Evolutionary conservation across 768 basidiomycete genomes (phyloP), one percentile per base, ranked within the genome.

Genomic region (Phylloporus sp.): DNA sequence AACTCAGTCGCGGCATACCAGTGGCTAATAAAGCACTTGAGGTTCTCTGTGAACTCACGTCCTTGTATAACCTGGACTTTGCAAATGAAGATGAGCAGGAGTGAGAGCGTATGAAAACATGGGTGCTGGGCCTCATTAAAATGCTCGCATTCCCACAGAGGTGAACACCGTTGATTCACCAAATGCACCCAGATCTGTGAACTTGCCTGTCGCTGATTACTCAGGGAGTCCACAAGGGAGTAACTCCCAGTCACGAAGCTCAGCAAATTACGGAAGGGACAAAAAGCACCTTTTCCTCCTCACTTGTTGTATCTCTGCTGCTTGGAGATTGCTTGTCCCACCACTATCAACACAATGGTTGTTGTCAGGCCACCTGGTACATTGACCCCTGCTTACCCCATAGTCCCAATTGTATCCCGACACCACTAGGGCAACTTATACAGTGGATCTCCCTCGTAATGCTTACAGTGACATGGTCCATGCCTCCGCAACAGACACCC

Each of bases 141-240:
- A 86, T 85, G 54, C 78, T 91, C 20, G 86, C 87, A 26, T 89
- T 90, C 69, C 88, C 88, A n/a, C 88, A 85, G 56, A 73, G 75
- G 28, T 75, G 66, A 61, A 63, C 27, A 55, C 73, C 65, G 45
- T 77, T 76, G 68, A 70, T 55, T 81, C 81, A 24, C 79, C 80
- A 26, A 71, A 73, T 61, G 69, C 71, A 10, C 69, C 80, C 26
- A 78, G 63, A 40, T 68, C 67, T 36, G 54, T 72, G 35, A 78
- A 76, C 50, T 84, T 83, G 8, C 84, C 84, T 45, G 74, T 80
- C 28, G 80, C 78, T 53, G 80, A 80, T 4, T 78, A 72, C 59
- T 79, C 82, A 50, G 75, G 81, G 16, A 85, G 82, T 61, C 82
- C 82, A 45, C 76, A 57, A 24, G 62, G 59, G 23, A 48, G 28